These are phyloP conservation scores for Alternaria novae-zelandiae DNA, from an alignment of 2,329 filamentous ascomycete species.

Conservation along the genomic window DNA sequence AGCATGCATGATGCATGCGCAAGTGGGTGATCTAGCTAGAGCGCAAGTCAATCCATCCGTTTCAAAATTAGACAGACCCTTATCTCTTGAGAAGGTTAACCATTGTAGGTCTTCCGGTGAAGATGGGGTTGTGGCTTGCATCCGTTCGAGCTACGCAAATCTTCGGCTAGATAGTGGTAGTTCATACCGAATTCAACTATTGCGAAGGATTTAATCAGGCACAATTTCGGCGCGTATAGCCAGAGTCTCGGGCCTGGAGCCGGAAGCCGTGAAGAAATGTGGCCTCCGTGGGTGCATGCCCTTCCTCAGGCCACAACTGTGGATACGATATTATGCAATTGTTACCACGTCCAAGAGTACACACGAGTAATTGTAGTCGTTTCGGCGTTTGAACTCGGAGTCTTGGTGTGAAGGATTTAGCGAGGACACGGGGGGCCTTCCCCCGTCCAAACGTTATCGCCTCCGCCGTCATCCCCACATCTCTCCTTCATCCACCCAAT, in stretches of 20 bases:
- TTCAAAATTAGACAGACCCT: background rate
- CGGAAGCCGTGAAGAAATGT: background rate
- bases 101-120: conserved; percentile 6
- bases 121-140: conserved; percentile 4
- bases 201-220: background rate
- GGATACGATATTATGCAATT: background rate
- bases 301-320: background rate
- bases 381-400: background rate
- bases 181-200: background rate
- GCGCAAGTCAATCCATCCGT: background rate
- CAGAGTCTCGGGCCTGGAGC: background rate
- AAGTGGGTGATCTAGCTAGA: background rate
- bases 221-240: background rate
- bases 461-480: conserved; percentile 5
- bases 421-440: conserved; percentile 3
- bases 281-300: background rate
- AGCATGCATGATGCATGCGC: background rate
- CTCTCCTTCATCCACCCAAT: background rate
- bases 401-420: conserved; percentile 9
- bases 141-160: background rate
- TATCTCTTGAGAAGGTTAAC: background rate
- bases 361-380: background rate
- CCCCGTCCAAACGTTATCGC: conserved; percentile 7
- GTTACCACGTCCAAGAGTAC: background rate
- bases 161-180: background rate